A percentile compares a stretch with the other conserved stretches of the same genome.
These are phyloP conservation scores for Apiosordaria backusii DNA, from an alignment of 495 filamentous ascomycete genomes.

Conservation along the genomic window DNA sequence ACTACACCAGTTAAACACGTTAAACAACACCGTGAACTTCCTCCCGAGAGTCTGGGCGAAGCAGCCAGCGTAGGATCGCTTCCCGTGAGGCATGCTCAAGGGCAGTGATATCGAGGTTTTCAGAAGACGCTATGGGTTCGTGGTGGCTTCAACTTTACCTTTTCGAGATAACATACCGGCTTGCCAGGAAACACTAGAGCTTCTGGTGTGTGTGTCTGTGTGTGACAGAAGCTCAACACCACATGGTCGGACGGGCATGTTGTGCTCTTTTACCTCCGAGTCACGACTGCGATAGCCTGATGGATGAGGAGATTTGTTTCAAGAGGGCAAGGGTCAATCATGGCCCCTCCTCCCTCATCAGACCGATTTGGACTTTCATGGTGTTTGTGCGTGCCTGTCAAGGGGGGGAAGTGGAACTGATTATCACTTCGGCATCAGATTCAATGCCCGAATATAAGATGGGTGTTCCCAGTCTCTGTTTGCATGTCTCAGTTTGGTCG, in stretches of 20 bases:
- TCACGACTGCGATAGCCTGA: background rate
- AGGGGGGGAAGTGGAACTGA: no score
- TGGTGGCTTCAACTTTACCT: conserved; percentile 9
- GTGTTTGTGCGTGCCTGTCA: background rate
- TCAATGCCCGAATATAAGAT: background rate
- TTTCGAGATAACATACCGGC: background rate
- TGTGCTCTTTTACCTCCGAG: background rate
- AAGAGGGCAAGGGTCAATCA: background rate
- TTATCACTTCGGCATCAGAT: background rate
- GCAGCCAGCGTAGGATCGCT: conserved; percentile 3
- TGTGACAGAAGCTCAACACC: background rate
- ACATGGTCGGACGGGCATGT: background rate
- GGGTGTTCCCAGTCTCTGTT: background rate
- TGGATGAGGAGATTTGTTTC: background rate
- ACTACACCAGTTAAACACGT: background rate
- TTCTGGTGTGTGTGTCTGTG: background rate
- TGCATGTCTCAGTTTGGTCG: background rate
- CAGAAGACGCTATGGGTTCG: background rate
- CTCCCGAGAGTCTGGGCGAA: background rate
- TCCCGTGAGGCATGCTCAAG: background rate
- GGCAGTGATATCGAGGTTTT: background rate
- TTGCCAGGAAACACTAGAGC: background rate
- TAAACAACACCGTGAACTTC: background rate
- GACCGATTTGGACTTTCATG: background rate
- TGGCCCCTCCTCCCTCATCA: background rate